Evolutionary conservation across 345 rosid species (phyloP).

Genomic region (Boechera divaricarpa): DNA sequence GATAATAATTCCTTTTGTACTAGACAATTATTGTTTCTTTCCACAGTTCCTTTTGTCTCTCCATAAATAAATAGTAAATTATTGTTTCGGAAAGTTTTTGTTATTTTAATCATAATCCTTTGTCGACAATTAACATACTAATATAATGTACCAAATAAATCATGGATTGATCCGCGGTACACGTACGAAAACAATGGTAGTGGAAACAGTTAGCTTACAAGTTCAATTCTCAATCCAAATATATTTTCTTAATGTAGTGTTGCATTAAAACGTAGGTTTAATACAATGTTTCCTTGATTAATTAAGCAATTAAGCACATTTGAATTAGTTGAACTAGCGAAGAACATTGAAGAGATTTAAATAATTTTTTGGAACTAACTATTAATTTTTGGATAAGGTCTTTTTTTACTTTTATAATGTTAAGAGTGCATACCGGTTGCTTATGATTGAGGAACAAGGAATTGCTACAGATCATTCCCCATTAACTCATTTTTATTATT

Average conservation of each 20-base stretch:
- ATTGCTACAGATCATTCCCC: conserved; percentile 45
- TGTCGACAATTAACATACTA: conserved; percentile 1
- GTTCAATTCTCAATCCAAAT: neutral
- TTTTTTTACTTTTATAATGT: conserved; percentile 5
- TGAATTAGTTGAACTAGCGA: conserved; percentile 11
- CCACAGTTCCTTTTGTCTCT: conserved; percentile 20
- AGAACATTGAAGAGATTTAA: conserved; percentile 14
- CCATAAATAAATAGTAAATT: conserved; percentile 2
- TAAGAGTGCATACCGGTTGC: conserved; percentile 28
- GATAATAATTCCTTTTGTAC: neutral
- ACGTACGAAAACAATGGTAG: neutral
- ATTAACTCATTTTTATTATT: conserved; percentile 30
- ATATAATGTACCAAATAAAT: neutral
- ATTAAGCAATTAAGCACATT: conserved; percentile 5
- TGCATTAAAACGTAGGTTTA: neutral
- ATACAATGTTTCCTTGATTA: conserved; percentile 8
- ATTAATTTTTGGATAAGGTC: conserved; percentile 28
- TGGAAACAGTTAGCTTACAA: conserved; percentile 3
- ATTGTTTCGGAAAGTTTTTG: conserved; percentile 14
- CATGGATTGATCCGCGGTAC: neutral
- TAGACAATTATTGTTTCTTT: conserved; percentile 18
- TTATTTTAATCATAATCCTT: neutral
- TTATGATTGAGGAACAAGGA: conserved; percentile 43
- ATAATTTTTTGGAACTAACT: neutral
- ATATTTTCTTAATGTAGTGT: neutral